A percentile compares a stretch with the other conserved stretches of the same genome.
These are phyloP conservation scores for Arthrinium puccinioides DNA, from an alignment of 2,329 filamentous ascomycete genomes.

Conservation along the genomic window DNA sequence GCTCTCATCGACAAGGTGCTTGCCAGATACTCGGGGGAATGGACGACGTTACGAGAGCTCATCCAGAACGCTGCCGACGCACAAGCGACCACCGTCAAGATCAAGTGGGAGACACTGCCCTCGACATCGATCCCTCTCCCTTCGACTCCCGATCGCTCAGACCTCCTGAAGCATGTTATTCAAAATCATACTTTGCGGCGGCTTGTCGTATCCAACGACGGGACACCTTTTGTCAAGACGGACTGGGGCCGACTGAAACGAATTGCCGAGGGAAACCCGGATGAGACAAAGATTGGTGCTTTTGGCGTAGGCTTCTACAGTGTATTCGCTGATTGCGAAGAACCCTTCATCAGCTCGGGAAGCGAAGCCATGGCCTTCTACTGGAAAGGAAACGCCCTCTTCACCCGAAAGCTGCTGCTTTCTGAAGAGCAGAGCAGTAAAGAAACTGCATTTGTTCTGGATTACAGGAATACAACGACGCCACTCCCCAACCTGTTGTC, in stretches of 20 bases:
- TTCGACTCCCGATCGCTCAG: conserved; percentile 55
- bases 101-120: conserved; percentile 87
- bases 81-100: conserved; percentile 78
- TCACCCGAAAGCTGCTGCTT: conserved; percentile 77
- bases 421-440: conserved; percentile 57
- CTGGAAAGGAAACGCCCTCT: conserved; percentile 97
- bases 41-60: conserved; percentile 82
- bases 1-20: conserved; percentile 97
- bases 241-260: conserved; percentile 93
- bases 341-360: conserved; percentile 92
- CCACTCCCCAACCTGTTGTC: conserved; percentile 81
- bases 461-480: conserved; percentile 84
- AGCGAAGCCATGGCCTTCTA: conserved; percentile 95
- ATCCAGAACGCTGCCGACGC: conserved; percentile 99
- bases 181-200: conserved; percentile 79
- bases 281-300: conserved; percentile 97
- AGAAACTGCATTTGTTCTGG: conserved; percentile 87
- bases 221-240: conserved; percentile 76
- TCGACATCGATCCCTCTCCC: conserved; percentile 71
- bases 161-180: conserved; percentile 74
- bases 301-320: conserved; percentile 99
- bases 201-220: conserved; percentile 89
- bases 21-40: conserved; percentile 93
- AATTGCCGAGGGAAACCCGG: conserved; percentile 97
- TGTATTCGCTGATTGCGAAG: conserved; percentile 96